Evolutionary conservation across 257 asterid genomes (phyloP), one percentile per base, ranked within the genome.

Genomic region (Solanum corneliomulleri): DNA sequence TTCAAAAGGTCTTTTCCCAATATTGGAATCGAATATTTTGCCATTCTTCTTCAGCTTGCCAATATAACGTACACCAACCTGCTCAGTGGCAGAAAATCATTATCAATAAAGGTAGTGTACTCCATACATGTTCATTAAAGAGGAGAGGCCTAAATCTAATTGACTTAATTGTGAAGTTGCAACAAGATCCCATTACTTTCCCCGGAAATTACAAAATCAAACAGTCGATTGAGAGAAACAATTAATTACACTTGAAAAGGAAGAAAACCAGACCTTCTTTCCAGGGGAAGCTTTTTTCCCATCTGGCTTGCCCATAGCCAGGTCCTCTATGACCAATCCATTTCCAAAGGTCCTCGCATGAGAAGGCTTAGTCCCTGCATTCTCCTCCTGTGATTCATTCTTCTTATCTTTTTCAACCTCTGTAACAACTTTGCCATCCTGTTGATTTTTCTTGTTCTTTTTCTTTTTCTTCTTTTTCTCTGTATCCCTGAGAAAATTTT

Each of bases 281-380:
- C 99, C 98, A 18, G 93, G 93, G 84, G 95, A 82, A 84, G 98
- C 99, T 89, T 89, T 96, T 92, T 91, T 94, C 20, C 98, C 99
- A 88, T 92, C 94, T 25, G 99, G 99, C 91, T 90, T 96, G 86
- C 99, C 98, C 99, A 97, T 96, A 62, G 86, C 88, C 93, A 97
- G 18, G 91, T 95, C 98, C 93, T 97, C 99, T 64, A 95, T 91
- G 82, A 86, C 91, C 92, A 97, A 88, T 78, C 99, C 99, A 93
- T 97, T 97, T 9, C 98, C 92, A 89, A 88, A 97, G 47, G 96
- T 23, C 92, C 99, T 93, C 81, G 93, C 91, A 91, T 93, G 96
- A 68, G 77, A 90, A 83, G 96, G 84, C 90, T 94, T 93, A 77
- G 88, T 85, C 83, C 88, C 92, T 88, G 47, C 78, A 88, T 93